Base-by-base conservation (phyloP, 2,329 filamentous ascomycete species). In the Phyllosticta citrichinensis region DNA sequence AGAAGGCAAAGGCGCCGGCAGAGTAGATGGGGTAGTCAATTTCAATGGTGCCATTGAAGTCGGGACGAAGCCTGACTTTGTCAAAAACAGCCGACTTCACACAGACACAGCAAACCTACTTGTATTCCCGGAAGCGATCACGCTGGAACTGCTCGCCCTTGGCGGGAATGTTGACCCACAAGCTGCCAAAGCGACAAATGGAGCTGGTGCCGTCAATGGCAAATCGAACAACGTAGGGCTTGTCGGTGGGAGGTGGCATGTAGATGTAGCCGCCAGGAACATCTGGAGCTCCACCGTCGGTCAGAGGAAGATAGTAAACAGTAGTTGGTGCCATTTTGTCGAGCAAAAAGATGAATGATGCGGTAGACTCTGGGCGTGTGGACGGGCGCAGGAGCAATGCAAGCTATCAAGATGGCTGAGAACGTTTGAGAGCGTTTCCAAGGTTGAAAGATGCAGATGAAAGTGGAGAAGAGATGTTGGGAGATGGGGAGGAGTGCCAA, bases 141-240 rank as follows among this genome's bases (percentile, higher is more conserved):
- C 94, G 87, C 65, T 85, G 82, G 71, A 97, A 99, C 52, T 85
- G 77, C 56, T 84, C 78, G 62, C 87, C 91, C 68, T 86, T 80
- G 63, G 87, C 83, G 8, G 94, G 94, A 63, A 97, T 89, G 74
- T 99, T 99, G 70, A 96, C 88, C 93, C 94, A 99, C 64, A 99
- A 81, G 71, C 89, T 97, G 63, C 95, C 94, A 76, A 96, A 82
- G 66, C 91, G 85, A 75, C 92, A 97, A 79, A 99, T 94, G 64
- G 93, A 96, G 72, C 93, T 96, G 62, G 91, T 93, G 64, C 94
- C 92, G 75, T 97, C 89, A 67, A 97, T 93, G 67, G 91, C 85
- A 75, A 99, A 96, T 63, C 93, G 87, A 62, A 97, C 80, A 58
- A 83, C 83, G 69, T 97, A 87, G 52, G 88, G 73, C 14, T 80